Evolutionary conservation across 2,329 filamentous ascomycete genomes (phyloP).

Genomic region (Fusarium sp.): DNA sequence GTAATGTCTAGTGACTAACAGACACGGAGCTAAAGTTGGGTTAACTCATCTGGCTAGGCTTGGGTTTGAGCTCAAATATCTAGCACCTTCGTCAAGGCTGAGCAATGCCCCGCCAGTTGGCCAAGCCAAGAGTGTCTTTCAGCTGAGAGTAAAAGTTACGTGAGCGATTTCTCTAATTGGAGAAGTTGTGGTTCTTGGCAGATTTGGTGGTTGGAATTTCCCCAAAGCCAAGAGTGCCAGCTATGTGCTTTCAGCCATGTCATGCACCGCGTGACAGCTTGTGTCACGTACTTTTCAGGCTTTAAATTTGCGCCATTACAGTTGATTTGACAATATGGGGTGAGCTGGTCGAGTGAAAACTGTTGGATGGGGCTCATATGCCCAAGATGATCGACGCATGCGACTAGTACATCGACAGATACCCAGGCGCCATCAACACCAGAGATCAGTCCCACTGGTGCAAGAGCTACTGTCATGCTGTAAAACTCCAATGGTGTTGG

Average conservation of each 20-base stretch:
- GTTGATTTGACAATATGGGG: neutral
- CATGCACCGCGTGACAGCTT: neutral
- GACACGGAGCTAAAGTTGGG: neutral
- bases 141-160: neutral
- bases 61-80: neutral
- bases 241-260: neutral
- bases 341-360: too few species aligned
- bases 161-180: neutral
- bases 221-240: neutral
- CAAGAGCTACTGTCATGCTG: neutral
- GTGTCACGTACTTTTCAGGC: neutral
- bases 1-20: neutral
- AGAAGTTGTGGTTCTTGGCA: neutral
- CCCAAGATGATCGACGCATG: neutral
- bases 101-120: neutral
- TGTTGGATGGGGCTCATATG: neutral
- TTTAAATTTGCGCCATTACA: neutral
- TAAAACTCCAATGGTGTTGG: neutral
- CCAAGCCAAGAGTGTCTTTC: neutral
- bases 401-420: neutral
- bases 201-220: neutral
- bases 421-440: neutral
- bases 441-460: neutral
- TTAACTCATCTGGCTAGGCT: neutral
- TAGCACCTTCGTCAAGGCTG: neutral